These are phyloP conservation scores for Cladorrhinum sp. DNA, from an alignment of 2,329 filamentous ascomycete species.

Conservation along the genomic window DNA sequence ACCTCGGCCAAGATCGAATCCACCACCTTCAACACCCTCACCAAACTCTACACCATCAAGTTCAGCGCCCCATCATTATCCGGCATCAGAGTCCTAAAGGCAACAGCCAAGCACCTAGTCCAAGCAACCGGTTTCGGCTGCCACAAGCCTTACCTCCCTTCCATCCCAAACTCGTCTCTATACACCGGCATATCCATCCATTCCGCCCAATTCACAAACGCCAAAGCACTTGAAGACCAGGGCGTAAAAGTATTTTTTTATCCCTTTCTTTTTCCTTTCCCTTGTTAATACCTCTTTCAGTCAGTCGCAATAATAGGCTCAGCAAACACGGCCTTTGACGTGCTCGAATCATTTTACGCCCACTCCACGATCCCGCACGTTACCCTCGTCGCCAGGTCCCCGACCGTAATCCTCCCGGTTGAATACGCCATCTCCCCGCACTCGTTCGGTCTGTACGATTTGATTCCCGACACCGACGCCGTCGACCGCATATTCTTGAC, in stretches of 20 bases:
- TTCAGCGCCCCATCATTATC: conserved; percentile 24
- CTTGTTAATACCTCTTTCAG: neutral
- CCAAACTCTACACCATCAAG: conserved; percentile 38
- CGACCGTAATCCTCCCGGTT: conserved; percentile 36
- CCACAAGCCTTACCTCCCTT: conserved; percentile 38
- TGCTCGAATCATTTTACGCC: conserved; percentile 33
- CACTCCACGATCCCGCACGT: conserved; percentile 30
- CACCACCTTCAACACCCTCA: conserved; percentile 38
- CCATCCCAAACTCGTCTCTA: conserved; percentile 37
- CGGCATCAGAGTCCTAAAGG: conserved; percentile 25
- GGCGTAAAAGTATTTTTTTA: conserved; percentile 17
- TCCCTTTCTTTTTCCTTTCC: neutral
- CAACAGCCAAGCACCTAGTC: conserved; percentile 43
- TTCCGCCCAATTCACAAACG: conserved; percentile 41
- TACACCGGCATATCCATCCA: conserved; percentile 46
- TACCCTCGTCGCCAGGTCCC: conserved; percentile 37
- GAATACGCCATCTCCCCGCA: conserved; percentile 30
- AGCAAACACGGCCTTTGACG: conserved; percentile 43
- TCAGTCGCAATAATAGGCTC: conserved; percentile 37
- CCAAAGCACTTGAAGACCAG: conserved; percentile 29
- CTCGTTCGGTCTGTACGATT: conserved; percentile 34
- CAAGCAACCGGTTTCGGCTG: conserved; percentile 46
- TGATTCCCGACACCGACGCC: conserved; percentile 12
- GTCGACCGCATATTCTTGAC: conserved; percentile 27
- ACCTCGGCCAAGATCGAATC: conserved; percentile 38